These are phyloP conservation scores for Corniculantispora saksenae DNA, from an alignment of 2,329 filamentous ascomycete species.

Conservation along the genomic window DNA sequence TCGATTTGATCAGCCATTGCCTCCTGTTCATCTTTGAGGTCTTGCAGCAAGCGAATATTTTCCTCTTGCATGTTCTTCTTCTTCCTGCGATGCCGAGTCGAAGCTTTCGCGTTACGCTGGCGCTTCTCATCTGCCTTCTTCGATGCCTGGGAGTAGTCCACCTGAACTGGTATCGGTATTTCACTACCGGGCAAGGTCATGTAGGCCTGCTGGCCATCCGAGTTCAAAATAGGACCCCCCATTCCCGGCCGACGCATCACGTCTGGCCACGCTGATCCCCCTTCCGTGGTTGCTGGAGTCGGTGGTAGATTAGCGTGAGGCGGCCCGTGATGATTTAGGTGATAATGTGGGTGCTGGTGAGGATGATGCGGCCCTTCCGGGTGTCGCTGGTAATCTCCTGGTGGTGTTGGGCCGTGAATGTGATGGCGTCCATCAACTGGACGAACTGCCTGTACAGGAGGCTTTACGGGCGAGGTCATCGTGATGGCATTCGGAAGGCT, in stretches of 20 bases:
- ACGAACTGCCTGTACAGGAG: not conserved
- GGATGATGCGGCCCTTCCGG: constrained; percentile 11
- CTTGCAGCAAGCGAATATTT: constrained; percentile 67
- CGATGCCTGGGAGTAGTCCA: constrained; percentile 80
- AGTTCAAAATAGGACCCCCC: constrained; percentile 27
- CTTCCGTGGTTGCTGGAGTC: constrained; percentile 26
- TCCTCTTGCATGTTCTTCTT: constrained; percentile 82
- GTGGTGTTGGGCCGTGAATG: not conserved
- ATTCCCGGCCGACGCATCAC: constrained; percentile 33
- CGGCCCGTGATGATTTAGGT: constrained; percentile 17
- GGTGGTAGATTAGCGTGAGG: constrained; percentile 27
- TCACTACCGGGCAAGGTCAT: constrained; percentile 41
- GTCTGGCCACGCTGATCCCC: constrained; percentile 34
- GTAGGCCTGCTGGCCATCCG: constrained; percentile 40
- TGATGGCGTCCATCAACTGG: constrained; percentile 16
- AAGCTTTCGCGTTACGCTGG: constrained; percentile 81
- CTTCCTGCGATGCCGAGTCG: constrained; percentile 76
- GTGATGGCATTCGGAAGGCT: constrained; percentile 11
- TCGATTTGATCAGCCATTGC: constrained; percentile 60
- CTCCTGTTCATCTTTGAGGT: constrained; percentile 67
- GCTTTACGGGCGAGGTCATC: not conserved
- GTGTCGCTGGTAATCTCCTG: not conserved
- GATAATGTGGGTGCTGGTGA: constrained; percentile 21
- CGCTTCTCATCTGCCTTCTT: constrained; percentile 83
- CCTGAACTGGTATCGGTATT: constrained; percentile 58